Conservation (phyloP, 192 early-diverging fungal genomes). For the Umbelopsis vinacea region DNA sequence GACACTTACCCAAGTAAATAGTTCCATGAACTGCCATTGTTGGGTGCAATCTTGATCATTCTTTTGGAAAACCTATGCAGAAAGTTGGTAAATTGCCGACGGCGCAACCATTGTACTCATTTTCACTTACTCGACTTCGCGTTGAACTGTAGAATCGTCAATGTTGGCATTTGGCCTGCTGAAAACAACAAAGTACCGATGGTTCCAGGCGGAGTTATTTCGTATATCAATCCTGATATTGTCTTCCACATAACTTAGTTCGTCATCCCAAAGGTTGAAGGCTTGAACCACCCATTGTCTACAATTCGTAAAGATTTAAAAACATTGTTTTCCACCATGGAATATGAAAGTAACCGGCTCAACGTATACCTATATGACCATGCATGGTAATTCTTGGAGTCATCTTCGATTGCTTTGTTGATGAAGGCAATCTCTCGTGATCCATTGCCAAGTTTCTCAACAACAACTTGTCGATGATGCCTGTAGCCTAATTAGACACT, state of each 20-base stretch:
- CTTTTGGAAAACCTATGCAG: slow-evolving; percentile 59
- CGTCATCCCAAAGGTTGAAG: slow-evolving; percentile 80
- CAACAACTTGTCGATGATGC: slow-evolving; percentile 83
- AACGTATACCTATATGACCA: slow-evolving; percentile 83
- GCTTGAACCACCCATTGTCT: slow-evolving; percentile 88
- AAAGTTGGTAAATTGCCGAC: slow-evolving; percentile 1
- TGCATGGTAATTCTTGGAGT: slow-evolving; percentile 98
- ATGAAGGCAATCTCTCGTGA: slow-evolving; percentile 76
- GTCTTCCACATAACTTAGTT: slow-evolving; percentile 75
- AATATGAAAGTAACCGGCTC: not conserved
- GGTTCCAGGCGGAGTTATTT: slow-evolving; percentile 99
- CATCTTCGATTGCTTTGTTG: slow-evolving; percentile 67
- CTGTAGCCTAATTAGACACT: slow-evolving; percentile 35
- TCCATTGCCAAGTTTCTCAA: slow-evolving; percentile 59
- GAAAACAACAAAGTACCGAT: slow-evolving; percentile 83
- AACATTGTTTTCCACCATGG: too few relatives aligned
- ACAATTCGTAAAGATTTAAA: not conserved
- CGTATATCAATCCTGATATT: slow-evolving; percentile 82
- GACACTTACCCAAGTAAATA: slow-evolving; percentile 79
- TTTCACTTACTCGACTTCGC: slow-evolving; percentile 70
- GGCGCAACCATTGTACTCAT: not conserved
- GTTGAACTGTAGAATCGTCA: slow-evolving; percentile 48
- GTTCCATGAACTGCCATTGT: slow-evolving; percentile 93
- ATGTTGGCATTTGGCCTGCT: slow-evolving; percentile 31
- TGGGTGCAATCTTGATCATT: slow-evolving; percentile 80